A percentile compares a stretch with the other conserved stretches of the same genome.
phyloP scores from a whole-genome alignment of 768 basidiomycete genomes.

The Tulasnella sp. region DNA sequence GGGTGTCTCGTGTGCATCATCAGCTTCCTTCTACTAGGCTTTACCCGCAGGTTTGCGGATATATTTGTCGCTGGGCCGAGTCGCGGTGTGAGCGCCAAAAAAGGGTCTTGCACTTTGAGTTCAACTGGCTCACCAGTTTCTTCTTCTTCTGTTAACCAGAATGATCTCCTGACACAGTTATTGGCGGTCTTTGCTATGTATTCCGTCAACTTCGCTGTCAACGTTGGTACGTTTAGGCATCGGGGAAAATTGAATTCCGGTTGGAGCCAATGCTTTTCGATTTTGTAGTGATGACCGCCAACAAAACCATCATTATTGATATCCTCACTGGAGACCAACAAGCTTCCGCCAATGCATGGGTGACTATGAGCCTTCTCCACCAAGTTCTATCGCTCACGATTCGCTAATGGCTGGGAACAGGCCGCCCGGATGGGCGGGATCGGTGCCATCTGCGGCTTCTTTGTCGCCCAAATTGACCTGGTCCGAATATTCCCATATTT shows the following conservation, averaged over 20 bases:
- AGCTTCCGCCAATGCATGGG: constrained; percentile 9
- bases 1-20: constrained; percentile 2
- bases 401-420: not conserved
- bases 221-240: constrained; percentile 12
- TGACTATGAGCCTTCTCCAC: not conserved
- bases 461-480: not conserved
- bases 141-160: not conserved
- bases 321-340: not conserved
- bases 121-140: too few species aligned
- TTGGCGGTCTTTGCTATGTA: constrained; percentile 8
- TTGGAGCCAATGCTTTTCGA: not conserved
- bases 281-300: constrained; percentile 4
- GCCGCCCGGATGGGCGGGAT: not conserved
- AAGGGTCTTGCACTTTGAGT: too few species aligned
- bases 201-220: constrained; percentile 5
- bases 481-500: not conserved
- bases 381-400: too few species aligned
- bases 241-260: too few species aligned
- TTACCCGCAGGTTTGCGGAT: not conserved
- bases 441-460: not conserved
- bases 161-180: not conserved
- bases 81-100: not conserved
- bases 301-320: not conserved
- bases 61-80: not conserved
- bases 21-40: constrained; percentile 12